A percentile compares a stretch with the other conserved stretches of the same genome.
These are phyloP conservation scores for Phlyctochytrium bullatum DNA, from an alignment of 192 early-diverging fungal genomes.

Conservation along the genomic window DNA sequence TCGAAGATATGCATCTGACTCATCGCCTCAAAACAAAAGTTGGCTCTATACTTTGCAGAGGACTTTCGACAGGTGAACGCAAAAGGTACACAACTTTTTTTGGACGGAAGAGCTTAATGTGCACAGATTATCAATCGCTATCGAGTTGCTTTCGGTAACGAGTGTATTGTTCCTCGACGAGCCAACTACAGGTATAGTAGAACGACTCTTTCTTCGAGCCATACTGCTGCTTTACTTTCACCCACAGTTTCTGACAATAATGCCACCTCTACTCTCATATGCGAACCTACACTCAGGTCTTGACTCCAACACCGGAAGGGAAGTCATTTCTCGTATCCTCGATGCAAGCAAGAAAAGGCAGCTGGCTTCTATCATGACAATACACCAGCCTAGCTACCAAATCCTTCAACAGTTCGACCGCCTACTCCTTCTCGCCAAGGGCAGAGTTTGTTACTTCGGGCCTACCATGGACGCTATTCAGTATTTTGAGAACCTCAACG, in stretches of 20 bases:
- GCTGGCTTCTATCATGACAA: slow-evolving; percentile 63
- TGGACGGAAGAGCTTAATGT: neutral
- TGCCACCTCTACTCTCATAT: no score
- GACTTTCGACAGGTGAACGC: slow-evolving; percentile 19
- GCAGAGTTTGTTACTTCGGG: slow-evolving; percentile 66
- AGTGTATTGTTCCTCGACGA: slow-evolving; percentile 22
- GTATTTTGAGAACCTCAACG: slow-evolving; percentile 45
- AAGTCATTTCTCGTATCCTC: neutral
- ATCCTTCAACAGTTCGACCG: slow-evolving; percentile 67
- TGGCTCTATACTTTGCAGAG: slow-evolving; percentile 16
- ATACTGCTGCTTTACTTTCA: no score
- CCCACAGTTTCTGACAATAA: neutral
- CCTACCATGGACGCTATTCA: slow-evolving; percentile 37
- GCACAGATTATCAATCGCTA: slow-evolving; percentile 11
- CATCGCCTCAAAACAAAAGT: slow-evolving; percentile 5
- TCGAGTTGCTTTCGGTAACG: slow-evolving; percentile 21
- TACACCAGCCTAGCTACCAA: slow-evolving; percentile 63
- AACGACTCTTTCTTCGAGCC: no score
- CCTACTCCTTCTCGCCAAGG: slow-evolving; percentile 64
- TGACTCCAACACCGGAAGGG: slow-evolving; percentile 23
- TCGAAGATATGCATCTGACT: slow-evolving; percentile 13
- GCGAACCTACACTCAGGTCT: no score
- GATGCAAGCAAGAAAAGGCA: slow-evolving; percentile 1
- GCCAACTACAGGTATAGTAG: slow-evolving; percentile 16
- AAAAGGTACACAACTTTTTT: slow-evolving; percentile 3